phyloP scores from a whole-genome alignment of 1,284 basidiomycete genomes.

The Papiliotrema flavescens region DNA sequence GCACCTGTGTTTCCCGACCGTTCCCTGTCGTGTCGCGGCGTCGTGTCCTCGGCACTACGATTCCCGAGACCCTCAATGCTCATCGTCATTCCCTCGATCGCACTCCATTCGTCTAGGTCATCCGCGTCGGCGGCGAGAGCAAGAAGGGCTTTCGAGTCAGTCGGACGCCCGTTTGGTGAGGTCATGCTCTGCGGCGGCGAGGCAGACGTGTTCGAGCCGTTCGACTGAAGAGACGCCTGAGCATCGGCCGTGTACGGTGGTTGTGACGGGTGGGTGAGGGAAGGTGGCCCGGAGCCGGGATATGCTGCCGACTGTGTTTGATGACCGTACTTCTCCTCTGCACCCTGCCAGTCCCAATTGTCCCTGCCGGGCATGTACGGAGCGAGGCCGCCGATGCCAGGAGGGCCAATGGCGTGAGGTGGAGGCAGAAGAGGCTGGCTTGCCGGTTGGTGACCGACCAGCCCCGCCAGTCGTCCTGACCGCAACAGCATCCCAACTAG shows the following conservation, averaged over 20 bases:
- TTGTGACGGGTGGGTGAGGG: too few species aligned
- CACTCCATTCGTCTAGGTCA: slow-evolving; percentile 46
- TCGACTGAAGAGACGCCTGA: too few species aligned
- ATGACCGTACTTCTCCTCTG: not conserved
- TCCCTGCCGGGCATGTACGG: not conserved
- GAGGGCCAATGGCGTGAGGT: not conserved
- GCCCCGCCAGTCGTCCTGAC: slow-evolving; percentile 32
- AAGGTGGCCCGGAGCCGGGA: not conserved
- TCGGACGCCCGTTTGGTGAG: slow-evolving; percentile 31
- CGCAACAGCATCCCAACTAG: slow-evolving; percentile 39
- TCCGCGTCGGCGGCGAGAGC: slow-evolving; percentile 48
- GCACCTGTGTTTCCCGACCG: not conserved
- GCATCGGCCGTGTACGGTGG: too few species aligned
- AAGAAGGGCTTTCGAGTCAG: slow-evolving; percentile 46
- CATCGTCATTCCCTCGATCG: slow-evolving; percentile 33
- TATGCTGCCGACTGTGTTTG: not conserved
- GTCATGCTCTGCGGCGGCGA: slow-evolving; percentile 34
- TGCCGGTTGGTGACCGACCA: slow-evolving; percentile 8
- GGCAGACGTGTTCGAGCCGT: slow-evolving; percentile 22
- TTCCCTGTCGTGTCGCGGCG: not conserved
- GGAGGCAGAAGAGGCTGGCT: not conserved
- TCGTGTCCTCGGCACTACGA: not conserved
- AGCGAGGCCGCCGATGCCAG: not conserved
- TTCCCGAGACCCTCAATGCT: slow-evolving; percentile 17
- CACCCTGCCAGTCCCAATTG: not conserved